Evolutionary conservation across 2,329 filamentous ascomycete genomes (phyloP), one percentile per base, ranked within the genome.

Genomic region (Fusarium torreyae): DNA sequence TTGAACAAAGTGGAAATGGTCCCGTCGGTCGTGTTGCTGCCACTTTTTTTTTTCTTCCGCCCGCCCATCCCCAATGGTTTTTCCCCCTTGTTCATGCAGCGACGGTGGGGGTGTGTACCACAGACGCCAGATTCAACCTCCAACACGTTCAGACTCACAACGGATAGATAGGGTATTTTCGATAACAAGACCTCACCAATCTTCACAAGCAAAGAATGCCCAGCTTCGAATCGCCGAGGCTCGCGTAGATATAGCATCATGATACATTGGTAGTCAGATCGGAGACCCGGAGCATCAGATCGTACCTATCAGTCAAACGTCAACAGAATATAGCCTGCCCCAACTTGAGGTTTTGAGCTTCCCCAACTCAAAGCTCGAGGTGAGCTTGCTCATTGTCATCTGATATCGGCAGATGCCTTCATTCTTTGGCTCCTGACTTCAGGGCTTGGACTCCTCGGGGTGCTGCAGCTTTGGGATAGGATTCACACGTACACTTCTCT

Each of bases 1-100:
- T 51, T 53, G 59, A 40, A 46, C 61, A 53, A 70, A 50, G 54
- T 57, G 53, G 48, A 52, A 55, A 50, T 36, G 59, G 54, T 62
- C 50, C 31, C 38, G 48, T 64, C 58, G 46, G 58, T 40, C 31
- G 26, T 50, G 50, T 52, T 26, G 20, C 14, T 44, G 42, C 42
- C 24, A n/a, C 44, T 65, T 51, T 38, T 49, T 63, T 63, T 52
- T 43, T 14, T 39, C 18, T 59, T 58, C 61, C 72, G 57, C 56
- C 70, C 56, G 66, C 69, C 68, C 63, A 63, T 71, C 68, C 72
- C 72, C 72, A 74, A 74, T 70, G 70, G 70, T 63, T 64, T 73
- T 72, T 18, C 40, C 55, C 53, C 53, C 63, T 68, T 72, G 68
- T 43, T 64, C 52, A 66, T 65, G 57, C 49, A 62, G 40, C 14